Evolutionary conservation across 2,329 filamentous ascomycete species (phyloP).

Genomic region (Cladosporium sp.): DNA sequence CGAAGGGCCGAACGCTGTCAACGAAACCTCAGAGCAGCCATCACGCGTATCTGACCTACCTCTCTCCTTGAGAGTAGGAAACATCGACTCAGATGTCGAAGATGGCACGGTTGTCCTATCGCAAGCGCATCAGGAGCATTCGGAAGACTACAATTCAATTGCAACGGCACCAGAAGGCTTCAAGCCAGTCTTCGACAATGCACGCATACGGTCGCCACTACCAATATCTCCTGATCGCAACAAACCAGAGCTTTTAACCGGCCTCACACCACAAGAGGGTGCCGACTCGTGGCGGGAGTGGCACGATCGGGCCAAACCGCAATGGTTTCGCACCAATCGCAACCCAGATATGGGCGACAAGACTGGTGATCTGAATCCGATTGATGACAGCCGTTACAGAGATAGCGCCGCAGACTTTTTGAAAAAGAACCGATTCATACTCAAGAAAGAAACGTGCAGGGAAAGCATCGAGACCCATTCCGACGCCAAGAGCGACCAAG

Average conservation of each 20-base stretch:
- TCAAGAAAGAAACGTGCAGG: background rate
- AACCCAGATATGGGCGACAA: background rate
- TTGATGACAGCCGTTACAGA: background rate
- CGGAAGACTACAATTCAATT: background rate
- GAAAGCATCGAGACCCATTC: background rate
- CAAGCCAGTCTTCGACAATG: background rate
- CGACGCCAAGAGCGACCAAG: background rate
- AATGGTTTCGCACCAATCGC: background rate
- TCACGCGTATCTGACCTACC: no score
- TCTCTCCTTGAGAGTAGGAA: background rate
- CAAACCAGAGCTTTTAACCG: background rate
- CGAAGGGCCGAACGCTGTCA: background rate
- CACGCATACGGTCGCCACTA: background rate
- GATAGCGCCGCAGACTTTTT: background rate
- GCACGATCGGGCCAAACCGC: background rate
- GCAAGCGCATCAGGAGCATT: background rate
- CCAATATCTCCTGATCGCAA: background rate
- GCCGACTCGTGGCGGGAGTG: background rate
- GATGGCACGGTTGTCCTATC: background rate
- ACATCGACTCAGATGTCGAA: background rate
- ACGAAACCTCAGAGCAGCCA: background rate
- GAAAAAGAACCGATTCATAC: background rate
- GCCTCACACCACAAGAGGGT: background rate
- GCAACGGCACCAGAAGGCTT: background rate
- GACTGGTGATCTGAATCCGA: background rate